These are phyloP conservation scores for Jamesozyma gamospora DNA, from an alignment of 805 yeast species.

Conservation along the genomic window DNA sequence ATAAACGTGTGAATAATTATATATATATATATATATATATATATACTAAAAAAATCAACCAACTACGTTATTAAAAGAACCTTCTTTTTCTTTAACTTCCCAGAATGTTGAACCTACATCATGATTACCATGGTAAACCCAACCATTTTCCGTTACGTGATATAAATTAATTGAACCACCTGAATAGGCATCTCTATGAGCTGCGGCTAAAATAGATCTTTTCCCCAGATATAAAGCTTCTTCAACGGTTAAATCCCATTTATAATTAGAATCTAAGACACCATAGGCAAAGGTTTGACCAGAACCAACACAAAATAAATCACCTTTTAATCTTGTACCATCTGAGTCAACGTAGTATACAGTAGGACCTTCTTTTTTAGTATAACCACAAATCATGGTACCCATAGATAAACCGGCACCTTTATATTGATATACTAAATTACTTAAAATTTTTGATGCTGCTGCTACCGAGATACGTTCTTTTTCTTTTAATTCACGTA, in stretches of 20 bases:
- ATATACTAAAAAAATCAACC: constrained; percentile 9
- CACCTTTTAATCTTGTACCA: constrained; percentile 92
- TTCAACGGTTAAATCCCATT: constrained; percentile 85
- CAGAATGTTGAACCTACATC: constrained; percentile 87
- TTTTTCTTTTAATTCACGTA: constrained; percentile 89
- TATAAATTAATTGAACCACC: constrained; percentile 94
- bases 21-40: too few species aligned
- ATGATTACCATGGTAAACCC: constrained; percentile 93
- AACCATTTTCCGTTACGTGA: constrained; percentile 88
- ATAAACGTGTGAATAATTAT: too few species aligned
- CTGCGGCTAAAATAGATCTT: constrained; percentile 92
- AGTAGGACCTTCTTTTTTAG: constrained; percentile 91
- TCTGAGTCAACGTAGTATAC: constrained; percentile 95
- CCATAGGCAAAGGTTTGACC: constrained; percentile 99
- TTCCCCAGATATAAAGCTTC: constrained; percentile 92
- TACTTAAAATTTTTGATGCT: constrained; percentile 86
- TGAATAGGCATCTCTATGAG: constrained; percentile 96
- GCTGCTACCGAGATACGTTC: constrained; percentile 94
- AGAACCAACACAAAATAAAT: constrained; percentile 92
- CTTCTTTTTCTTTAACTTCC: constrained; percentile 81
- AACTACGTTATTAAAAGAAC: constrained; percentile 77
- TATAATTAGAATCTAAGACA: constrained; percentile 85
- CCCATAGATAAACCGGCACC: constrained; percentile 99
- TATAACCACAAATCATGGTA: constrained; percentile 96
- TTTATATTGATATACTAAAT: constrained; percentile 85